Percentiles rank a stretch among this genome's conserved stretches.
These are phyloP conservation scores for Globisporangium barbulae DNA, from an alignment of 352 stramenopile species.

Conservation along the genomic window DNA sequence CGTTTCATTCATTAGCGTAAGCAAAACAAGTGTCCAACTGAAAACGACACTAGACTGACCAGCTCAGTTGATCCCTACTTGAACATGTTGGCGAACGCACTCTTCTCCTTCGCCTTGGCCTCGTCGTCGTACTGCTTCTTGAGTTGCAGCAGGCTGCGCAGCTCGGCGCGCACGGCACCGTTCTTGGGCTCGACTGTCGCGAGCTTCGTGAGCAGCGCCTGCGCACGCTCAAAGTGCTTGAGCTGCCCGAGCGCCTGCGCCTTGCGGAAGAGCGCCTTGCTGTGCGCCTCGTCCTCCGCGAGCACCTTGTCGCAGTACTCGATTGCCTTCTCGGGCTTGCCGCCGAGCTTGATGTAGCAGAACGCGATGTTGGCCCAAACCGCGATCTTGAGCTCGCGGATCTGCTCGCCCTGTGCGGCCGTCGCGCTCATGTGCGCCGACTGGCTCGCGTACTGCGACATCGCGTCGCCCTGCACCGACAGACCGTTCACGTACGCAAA, in stretches of 20 bases:
- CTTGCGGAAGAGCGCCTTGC: slow-evolving; percentile 82
- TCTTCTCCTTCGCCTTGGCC: slow-evolving; percentile 51
- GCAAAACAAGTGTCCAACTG: not conserved
- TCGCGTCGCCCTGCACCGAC: slow-evolving; percentile 68
- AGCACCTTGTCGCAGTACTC: slow-evolving; percentile 76
- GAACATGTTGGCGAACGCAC: slow-evolving; percentile 66
- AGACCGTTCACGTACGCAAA: slow-evolving; percentile 84
- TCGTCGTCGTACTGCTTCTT: slow-evolving; percentile 63
- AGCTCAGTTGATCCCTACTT: not conserved
- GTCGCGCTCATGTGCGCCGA: slow-evolving; percentile 50
- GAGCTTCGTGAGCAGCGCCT: slow-evolving; percentile 49
- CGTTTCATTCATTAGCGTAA: not conserved
- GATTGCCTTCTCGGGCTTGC: slow-evolving; percentile 45
- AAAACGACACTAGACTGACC: not conserved
- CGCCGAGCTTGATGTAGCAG: slow-evolving; percentile 70
- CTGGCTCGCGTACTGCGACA: slow-evolving; percentile 64
- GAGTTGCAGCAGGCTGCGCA: slow-evolving; percentile 45
- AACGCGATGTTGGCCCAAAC: slow-evolving; percentile 82
- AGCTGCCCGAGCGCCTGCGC: slow-evolving; percentile 67
- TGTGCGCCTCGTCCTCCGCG: slow-evolving; percentile 52
- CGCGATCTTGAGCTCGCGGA: slow-evolving; percentile 64
- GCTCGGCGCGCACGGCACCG: slow-evolving; percentile 52
- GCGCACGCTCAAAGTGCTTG: slow-evolving; percentile 50
- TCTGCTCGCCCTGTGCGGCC: slow-evolving; percentile 43
- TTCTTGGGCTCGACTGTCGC: slow-evolving; percentile 70